Evolutionary conservation across 139 green algal genomes (phyloP), one percentile per base, ranked within the genome.

Genomic region (Pleodorina starrii): DNA sequence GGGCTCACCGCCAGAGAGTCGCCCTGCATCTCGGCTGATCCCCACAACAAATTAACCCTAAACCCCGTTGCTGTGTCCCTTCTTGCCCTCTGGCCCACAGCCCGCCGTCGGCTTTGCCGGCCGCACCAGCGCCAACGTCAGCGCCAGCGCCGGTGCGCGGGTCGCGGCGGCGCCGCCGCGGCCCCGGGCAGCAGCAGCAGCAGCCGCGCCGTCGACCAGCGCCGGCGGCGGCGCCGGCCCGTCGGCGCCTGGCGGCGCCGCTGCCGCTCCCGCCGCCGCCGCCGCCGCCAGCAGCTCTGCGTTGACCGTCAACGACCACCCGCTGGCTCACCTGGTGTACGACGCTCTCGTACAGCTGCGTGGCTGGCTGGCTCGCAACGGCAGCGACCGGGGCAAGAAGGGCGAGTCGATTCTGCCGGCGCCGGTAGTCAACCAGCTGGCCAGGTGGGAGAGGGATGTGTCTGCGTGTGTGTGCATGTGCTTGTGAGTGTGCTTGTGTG

Each of bases 291-390:
- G 78, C n/a, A 50, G 32, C 54, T 35, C 5, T 57, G 40, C 25
- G 5, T 57, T 86, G 4, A 75, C 57, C 38, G 59, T 19, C 2
- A 23, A 27, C 4, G 79, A 86, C 38, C 40, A 86, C 35, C 57
- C 79, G 10, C 79, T 75, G 14, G 43, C 46, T 10, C 79, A 86
- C 60, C 60, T 86, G 79, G 79, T 76, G 79, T 76, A 60, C 59
- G 79, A 86, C 29, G 57, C 79, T 9, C 79, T 86, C 35, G 40
- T 86, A 32, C 60, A 86, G 63, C 44, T 87, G 60, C 81, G 81
- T 59, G 60, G 42, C 42, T 87, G 81, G 81, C 44, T 87, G 81
- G 81, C 81, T 5, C 40, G 17, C 2, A 25, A 87, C 63, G 25
- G 27, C 81, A 60, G 29, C 12, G 60, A 77, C 42, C 12, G 59